phyloP scores from a whole-genome alignment of 1,284 basidiomycete species.

The Mycosarcoma mackinlayi region DNA sequence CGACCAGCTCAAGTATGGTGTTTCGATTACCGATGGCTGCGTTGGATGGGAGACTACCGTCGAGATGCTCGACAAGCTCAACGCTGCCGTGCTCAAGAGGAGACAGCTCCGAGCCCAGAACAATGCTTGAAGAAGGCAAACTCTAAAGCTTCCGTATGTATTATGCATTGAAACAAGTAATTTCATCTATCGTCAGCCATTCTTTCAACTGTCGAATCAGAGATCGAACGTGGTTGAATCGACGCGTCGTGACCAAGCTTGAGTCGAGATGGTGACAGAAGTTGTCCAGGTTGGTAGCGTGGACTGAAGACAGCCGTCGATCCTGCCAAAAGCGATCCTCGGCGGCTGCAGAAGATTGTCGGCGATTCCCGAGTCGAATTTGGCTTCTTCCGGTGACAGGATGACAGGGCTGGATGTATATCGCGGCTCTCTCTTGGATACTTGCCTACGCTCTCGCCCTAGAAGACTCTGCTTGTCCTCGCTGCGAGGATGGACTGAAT shows the following conservation, averaged over 20 bases:
- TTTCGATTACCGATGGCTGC: constrained; percentile 74
- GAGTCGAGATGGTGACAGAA: too few species aligned
- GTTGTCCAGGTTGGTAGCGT: too few species aligned
- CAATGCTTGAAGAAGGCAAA: constrained; percentile 21
- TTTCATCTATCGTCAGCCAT: not conserved
- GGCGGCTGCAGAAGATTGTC: not conserved
- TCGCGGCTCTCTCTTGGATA: too few species aligned
- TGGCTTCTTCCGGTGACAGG: not conserved
- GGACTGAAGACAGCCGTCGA: too few species aligned
- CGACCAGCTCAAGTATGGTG: constrained; percentile 65
- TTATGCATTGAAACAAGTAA: not conserved
- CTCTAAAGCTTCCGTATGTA: not conserved
- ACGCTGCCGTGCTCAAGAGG: constrained; percentile 58
- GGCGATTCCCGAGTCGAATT: not conserved
- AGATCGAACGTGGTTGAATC: not conserved
- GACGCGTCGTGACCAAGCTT: too few species aligned
- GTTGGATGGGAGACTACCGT: constrained; percentile 86
- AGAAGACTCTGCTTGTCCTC: too few species aligned
- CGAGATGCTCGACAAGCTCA: constrained; percentile 67
- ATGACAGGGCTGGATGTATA: too few species aligned
- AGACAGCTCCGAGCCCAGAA: constrained; percentile 11
- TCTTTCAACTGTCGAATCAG: too few species aligned
- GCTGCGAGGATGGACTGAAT: too few species aligned
- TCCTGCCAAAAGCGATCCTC: not conserved
- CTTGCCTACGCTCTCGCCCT: too few species aligned